Conservation (phyloP, 345 rosid genomes). For the Eucalyptus grandis region DNA sequence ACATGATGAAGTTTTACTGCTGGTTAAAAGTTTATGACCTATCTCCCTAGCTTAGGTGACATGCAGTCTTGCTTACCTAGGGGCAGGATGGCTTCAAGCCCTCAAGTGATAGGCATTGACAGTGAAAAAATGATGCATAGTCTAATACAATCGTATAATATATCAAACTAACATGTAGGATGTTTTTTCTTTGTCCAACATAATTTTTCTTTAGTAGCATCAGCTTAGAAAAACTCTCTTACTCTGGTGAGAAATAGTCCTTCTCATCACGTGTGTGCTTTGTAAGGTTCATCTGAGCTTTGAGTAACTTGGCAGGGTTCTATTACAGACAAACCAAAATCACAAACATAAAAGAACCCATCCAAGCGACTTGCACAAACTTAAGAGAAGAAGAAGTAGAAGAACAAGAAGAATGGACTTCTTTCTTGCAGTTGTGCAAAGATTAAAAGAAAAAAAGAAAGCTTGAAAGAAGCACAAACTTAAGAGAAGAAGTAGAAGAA, state of each 20-base stretch:
- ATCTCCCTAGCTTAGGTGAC: not conserved
- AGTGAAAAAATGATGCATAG: not conserved
- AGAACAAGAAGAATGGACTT: not conserved
- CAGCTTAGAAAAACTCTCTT: not conserved
- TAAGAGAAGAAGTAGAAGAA: not conserved
- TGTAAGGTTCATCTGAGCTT: not conserved
- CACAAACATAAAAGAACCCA: not conserved
- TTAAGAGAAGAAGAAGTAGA: not conserved
- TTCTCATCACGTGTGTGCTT: not conserved
- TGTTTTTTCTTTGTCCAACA: not conserved
- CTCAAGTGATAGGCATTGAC: not conserved
- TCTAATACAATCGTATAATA: not conserved
- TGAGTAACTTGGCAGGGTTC: not conserved
- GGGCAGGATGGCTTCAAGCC: not conserved
- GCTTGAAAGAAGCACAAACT: not conserved
- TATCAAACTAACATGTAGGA: not conserved
- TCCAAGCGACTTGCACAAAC: not conserved
- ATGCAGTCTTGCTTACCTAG: not conserved
- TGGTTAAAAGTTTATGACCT: not conserved
- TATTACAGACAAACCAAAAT: not conserved
- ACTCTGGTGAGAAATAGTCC: not conserved
- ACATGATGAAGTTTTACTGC: not conserved
- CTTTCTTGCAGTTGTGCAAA: not conserved
- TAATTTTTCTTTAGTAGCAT: not conserved
- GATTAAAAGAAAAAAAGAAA: not conserved